Conservation (phyloP, 495 filamentous ascomycete genomes). For the Lentithecium fluviatile region DNA sequence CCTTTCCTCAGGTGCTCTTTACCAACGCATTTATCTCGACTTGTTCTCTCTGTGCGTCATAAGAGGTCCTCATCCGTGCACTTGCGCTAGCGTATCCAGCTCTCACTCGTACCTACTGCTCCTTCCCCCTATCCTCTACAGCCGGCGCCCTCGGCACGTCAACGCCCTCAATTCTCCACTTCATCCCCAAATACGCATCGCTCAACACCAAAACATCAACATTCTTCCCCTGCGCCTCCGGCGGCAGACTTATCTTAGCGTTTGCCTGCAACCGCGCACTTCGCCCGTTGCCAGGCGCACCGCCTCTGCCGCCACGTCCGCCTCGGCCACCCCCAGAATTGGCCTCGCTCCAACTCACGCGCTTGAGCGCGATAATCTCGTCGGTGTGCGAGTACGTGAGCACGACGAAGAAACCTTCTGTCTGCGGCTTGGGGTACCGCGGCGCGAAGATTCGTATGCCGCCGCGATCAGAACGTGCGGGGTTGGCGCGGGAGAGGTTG, state of each 20-base stretch:
- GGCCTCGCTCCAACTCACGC: conserved; percentile 67
- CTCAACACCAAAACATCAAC: conserved; percentile 74
- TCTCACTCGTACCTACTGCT: conserved; percentile 19
- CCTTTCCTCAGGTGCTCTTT: no score
- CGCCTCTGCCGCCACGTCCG: conserved; percentile 57
- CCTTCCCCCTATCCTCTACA: conserved; percentile 39
- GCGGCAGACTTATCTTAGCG: conserved; percentile 63
- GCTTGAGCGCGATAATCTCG: conserved; percentile 80
- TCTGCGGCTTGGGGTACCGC: conserved; percentile 89
- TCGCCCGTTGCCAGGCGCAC: conserved; percentile 30
- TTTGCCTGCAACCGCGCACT: conserved; percentile 38
- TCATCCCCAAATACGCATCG: conserved; percentile 83
- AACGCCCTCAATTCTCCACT: conserved; percentile 59
- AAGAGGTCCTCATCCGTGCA: no score
- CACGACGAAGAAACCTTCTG: conserved; percentile 88
- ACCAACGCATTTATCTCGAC: no score
- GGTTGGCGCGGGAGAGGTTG: conserved; percentile 64
- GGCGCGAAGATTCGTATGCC: conserved; percentile 78
- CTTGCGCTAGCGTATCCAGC: no score
- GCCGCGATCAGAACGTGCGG: neutral
- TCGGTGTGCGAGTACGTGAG: conserved; percentile 63
- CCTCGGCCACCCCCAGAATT: conserved; percentile 29
- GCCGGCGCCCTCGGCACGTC: conserved; percentile 50
- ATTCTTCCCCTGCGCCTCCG: conserved; percentile 46
- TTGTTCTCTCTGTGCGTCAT: no score